Conservation (phyloP, 768 basidiomycete genomes). For the Hysterangium stoloniferum region DNA sequence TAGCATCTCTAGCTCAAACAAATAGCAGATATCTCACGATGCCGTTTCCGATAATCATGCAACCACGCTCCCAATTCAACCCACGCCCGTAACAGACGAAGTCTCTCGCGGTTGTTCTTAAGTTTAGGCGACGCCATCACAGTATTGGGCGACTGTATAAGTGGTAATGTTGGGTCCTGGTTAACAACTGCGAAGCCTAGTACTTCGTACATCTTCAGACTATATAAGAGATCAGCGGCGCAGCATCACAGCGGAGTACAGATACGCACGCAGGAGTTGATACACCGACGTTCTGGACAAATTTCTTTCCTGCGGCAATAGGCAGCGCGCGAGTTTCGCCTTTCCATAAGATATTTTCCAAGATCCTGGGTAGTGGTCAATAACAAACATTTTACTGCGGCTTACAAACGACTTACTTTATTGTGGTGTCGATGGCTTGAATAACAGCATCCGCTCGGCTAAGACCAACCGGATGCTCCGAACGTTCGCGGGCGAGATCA, state of each 20-base stretch:
- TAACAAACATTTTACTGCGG: slow-evolving; percentile 3
- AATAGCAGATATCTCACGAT: slow-evolving; percentile 38
- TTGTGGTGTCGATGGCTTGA: slow-evolving; percentile 55
- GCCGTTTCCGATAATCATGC: slow-evolving; percentile 42
- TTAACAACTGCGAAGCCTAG: slow-evolving; percentile 28
- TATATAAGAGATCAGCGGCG: slow-evolving; percentile 18
- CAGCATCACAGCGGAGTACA: not conserved
- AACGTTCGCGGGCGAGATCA: slow-evolving; percentile 55
- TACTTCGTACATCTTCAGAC: slow-evolving; percentile 33
- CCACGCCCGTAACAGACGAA: slow-evolving; percentile 72
- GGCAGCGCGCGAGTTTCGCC: slow-evolving; percentile 54
- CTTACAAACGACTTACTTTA: slow-evolving; percentile 39
- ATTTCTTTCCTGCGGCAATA: slow-evolving; percentile 39
- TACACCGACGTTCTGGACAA: slow-evolving; percentile 65
- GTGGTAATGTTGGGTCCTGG: slow-evolving; percentile 12
- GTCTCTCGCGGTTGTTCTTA: slow-evolving; percentile 41
- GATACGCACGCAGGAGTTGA: slow-evolving; percentile 46
- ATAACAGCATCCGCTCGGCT: slow-evolving; percentile 47
- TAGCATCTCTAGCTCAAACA: too few relatives aligned
- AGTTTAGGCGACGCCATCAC: slow-evolving; percentile 50
- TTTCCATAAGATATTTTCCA: slow-evolving; percentile 72
- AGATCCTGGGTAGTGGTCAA: slow-evolving; percentile 38
- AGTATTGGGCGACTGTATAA: slow-evolving; percentile 18
- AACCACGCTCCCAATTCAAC: slow-evolving; percentile 67
- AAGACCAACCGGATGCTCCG: slow-evolving; percentile 51